Conservation (phyloP, 768 basidiomycete species). For the Mycena floridula region DNA sequence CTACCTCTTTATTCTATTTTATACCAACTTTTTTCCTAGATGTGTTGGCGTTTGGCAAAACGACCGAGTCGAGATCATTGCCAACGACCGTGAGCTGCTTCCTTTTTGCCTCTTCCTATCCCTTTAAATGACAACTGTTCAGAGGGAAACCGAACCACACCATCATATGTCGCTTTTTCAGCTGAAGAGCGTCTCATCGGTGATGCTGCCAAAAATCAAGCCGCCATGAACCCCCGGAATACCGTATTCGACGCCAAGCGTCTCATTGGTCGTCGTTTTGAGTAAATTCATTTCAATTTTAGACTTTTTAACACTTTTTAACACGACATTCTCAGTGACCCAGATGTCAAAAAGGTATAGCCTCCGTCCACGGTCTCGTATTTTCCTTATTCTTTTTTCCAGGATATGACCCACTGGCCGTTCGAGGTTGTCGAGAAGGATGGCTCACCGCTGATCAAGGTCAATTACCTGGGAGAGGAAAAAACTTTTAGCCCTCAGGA, state of each 20-base stretch:
- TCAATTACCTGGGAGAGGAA: conserved; percentile 89
- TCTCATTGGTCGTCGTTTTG: conserved; percentile 94
- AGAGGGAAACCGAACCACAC: conserved; percentile 99
- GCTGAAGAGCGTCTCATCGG: conserved; percentile 95
- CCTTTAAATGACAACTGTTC: conserved; percentile 9
- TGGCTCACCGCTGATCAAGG: conserved; percentile 94
- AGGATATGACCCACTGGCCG: conserved; percentile 98
- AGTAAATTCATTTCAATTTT: conserved; percentile 51
- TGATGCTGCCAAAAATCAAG: conserved; percentile 98
- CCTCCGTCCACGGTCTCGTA: background rate
- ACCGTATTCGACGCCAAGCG: conserved; percentile 99
- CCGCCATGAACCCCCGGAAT: conserved; percentile 99
- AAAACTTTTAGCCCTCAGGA: conserved; percentile 98
- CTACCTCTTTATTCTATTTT: conserved; percentile 13
- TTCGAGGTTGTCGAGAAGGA: conserved; percentile 96
- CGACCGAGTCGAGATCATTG: conserved; percentile 99
- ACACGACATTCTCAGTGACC: conserved; percentile 54
- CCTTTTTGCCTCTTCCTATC: background rate
- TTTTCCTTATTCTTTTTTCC: conserved; percentile 6
- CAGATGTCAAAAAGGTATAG: conserved; percentile 84
- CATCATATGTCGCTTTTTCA: conserved; percentile 99
- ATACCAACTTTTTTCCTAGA: conserved; percentile 33
- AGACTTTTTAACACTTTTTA: conserved; percentile 9
- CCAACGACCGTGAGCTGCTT: conserved; percentile 78
- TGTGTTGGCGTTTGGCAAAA: conserved; percentile 99